phyloP scores from a whole-genome alignment of 768 basidiomycete species.

The Boletus fagicola region DNA sequence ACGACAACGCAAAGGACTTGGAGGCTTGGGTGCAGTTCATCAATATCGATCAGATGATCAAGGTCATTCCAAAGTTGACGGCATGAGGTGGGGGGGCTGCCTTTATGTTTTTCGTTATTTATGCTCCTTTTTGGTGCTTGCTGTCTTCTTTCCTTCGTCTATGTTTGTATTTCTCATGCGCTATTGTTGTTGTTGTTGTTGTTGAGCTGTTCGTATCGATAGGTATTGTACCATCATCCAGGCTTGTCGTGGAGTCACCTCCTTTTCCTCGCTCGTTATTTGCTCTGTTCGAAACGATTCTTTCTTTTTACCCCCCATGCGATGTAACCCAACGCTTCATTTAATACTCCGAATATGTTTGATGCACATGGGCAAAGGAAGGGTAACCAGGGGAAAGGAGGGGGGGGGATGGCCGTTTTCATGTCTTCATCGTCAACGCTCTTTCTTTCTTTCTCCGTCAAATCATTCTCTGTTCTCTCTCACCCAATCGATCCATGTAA shows the following conservation, averaged over 20 bases:
- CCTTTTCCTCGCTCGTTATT: not conserved
- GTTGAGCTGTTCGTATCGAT: not conserved
- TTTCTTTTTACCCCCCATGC: not conserved
- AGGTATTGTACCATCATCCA: constrained; percentile 10
- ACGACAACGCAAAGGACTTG: constrained; percentile 61
- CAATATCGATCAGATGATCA: constrained; percentile 77
- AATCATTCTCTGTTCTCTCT: not conserved
- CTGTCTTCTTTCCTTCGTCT: not conserved
- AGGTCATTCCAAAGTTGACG: constrained; percentile 71
- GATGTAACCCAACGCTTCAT: constrained; percentile 14
- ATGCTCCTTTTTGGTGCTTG: not conserved
- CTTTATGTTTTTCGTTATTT: not conserved
- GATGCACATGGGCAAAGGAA: not conserved
- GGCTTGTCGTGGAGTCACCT: not conserved
- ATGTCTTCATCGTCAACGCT: not conserved
- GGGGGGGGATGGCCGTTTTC: not conserved
- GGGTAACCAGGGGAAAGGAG: not conserved
- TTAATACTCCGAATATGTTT: not conserved
- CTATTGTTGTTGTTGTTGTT: not conserved
- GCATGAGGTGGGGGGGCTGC: constrained; percentile 43
- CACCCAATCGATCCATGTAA: not conserved
- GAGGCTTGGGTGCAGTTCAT: constrained; percentile 85
- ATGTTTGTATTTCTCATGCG: not conserved
- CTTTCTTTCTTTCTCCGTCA: not conserved
- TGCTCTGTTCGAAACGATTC: not conserved